phyloP scores from a whole-genome alignment of 225 moss, liverwort and hornwort species.

The Pseudisothecium myosuroides region DNA sequence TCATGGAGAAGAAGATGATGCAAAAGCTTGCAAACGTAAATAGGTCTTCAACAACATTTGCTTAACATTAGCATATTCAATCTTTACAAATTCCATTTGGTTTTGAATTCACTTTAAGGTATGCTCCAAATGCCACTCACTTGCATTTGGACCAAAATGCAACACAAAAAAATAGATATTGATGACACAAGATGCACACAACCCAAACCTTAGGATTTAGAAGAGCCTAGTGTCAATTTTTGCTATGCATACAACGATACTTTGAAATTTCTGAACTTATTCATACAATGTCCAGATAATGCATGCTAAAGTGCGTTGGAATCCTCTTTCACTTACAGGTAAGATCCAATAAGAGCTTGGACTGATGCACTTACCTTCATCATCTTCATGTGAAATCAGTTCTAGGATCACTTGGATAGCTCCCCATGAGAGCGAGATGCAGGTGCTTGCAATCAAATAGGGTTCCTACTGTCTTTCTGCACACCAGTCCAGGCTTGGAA shows the following conservation, averaged over 20 bases:
- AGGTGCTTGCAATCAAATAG: not conserved
- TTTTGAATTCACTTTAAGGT: not conserved
- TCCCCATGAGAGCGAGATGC: not conserved
- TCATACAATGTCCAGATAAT: not conserved
- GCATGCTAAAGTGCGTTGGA: not conserved
- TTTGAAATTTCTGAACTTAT: not conserved
- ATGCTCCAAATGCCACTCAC: not conserved
- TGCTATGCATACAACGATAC: not conserved
- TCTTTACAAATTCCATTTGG: not conserved
- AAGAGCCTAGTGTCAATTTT: not conserved
- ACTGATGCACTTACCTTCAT: not conserved
- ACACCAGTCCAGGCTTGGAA: not conserved
- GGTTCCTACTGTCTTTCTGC: not conserved
- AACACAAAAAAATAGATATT: not conserved
- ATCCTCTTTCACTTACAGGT: not conserved
- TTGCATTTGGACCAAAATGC: not conserved
- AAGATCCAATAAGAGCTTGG: not conserved
- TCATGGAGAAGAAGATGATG: not conserved
- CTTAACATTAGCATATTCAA: not conserved
- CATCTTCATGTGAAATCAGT: too few species aligned
- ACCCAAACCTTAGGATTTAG: not conserved
- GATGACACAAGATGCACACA: not conserved
- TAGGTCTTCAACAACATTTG: not conserved
- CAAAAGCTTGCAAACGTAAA: not conserved
- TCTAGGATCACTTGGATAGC: not conserved